Evolutionary conservation across 129 eudicot genomes (phyloP).

Genomic region (Arctium minus): DNA sequence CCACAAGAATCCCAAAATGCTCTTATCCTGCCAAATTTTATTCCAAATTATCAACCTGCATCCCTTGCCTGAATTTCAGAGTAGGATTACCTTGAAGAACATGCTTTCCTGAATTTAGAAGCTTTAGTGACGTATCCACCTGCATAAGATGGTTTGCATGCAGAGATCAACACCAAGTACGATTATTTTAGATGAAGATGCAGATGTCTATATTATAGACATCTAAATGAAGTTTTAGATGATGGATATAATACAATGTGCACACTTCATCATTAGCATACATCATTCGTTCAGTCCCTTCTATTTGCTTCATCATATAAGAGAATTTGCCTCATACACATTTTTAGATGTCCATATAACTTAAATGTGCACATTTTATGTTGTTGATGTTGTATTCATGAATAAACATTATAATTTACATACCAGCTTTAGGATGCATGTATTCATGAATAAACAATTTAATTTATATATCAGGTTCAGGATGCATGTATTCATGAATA

Average conservation of each 20-base stretch:
- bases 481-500: too few relatives aligned
- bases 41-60: neutral
- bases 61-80: neutral
- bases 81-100: slow-evolving; percentile 20
- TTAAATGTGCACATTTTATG: neutral
- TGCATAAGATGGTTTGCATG: slow-evolving; percentile 24
- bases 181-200: too few relatives aligned
- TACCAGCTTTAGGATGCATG: too few relatives aligned
- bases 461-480: too few relatives aligned
- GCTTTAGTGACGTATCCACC: slow-evolving; percentile 64
- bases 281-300: neutral
- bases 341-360: neutral
- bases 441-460: too few relatives aligned
- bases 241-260: neutral
- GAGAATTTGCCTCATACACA: neutral
- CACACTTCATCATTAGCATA: neutral
- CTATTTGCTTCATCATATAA: neutral
- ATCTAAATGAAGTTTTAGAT: neutral
- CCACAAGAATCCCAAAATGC: neutral
- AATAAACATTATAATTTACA: too few relatives aligned
- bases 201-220: neutral
- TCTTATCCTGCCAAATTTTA: neutral
- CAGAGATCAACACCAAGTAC: neutral
- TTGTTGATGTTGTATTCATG: too few relatives aligned
- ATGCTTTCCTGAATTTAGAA: slow-evolving; percentile 73